Conservation (phyloP, 1,284 basidiomycete genomes). For the Pholiota adiposa region DNA sequence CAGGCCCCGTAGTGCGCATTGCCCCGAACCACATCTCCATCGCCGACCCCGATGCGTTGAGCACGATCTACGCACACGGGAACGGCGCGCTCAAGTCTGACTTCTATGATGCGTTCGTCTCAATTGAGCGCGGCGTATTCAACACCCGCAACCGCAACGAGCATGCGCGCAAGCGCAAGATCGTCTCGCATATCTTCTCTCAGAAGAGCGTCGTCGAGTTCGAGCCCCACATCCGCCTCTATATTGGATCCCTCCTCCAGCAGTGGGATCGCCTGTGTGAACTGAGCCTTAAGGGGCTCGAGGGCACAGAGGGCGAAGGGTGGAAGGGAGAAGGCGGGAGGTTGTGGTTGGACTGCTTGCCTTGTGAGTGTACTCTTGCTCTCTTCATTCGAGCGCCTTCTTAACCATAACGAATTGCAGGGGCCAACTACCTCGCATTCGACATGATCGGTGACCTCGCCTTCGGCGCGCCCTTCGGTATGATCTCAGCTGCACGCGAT, state of each 20-base stretch:
- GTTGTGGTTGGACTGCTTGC: constrained; percentile 76
- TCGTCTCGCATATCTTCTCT: constrained; percentile 87
- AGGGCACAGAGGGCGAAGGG: constrained; percentile 66
- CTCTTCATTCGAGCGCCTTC: neutral
- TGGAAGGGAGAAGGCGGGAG: constrained; percentile 65
- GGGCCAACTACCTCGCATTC: constrained; percentile 76
- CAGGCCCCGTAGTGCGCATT: constrained; percentile 83
- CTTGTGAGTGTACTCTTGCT: constrained; percentile 53
- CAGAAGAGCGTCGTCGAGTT: constrained; percentile 84
- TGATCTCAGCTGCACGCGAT: constrained; percentile 81
- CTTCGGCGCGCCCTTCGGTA: constrained; percentile 89
- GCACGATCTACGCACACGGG: constrained; percentile 78
- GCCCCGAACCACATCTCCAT: constrained; percentile 89
- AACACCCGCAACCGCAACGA: constrained; percentile 85
- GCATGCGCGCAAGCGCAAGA: constrained; percentile 89
- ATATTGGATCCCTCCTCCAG: constrained; percentile 63
- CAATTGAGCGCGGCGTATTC: constrained; percentile 79
- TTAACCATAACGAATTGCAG: constrained; percentile 27
- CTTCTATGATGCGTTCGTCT: constrained; percentile 87
- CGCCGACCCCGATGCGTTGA: constrained; percentile 78
- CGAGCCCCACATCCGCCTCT: constrained; percentile 74
- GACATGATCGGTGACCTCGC: constrained; percentile 88
- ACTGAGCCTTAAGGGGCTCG: constrained; percentile 53
- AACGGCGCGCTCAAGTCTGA: constrained; percentile 78
- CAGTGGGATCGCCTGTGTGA: constrained; percentile 84